Evolutionary conservation across 2,329 filamentous ascomycete genomes (phyloP).

Genomic region (Plenodomus lindquistii): DNA sequence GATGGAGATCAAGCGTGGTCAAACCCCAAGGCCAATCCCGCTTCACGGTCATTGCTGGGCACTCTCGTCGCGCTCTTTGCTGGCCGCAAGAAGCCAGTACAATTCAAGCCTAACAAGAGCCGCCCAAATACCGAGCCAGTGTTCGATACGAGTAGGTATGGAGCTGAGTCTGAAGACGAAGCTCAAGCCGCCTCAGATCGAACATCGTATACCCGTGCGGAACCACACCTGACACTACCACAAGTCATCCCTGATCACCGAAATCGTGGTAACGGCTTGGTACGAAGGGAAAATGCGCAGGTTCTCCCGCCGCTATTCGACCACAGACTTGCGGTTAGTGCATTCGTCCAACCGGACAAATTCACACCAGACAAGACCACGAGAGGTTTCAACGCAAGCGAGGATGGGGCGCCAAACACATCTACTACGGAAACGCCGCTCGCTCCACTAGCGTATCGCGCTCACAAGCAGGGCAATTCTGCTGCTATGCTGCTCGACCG

Average conservation of each 20-base stretch:
- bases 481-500: conserved; percentile 10
- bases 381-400: conserved; percentile 10
- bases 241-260: conserved; percentile 1
- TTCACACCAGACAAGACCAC: conserved; percentile 7
- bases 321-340: conserved; percentile 6
- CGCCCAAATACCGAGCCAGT: background rate
- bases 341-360: conserved; percentile 5
- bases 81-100: conserved; percentile 4
- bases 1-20: background rate
- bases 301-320: conserved; percentile 4
- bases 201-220: background rate
- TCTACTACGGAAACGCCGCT: background rate
- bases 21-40: background rate
- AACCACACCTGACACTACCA: conserved; percentile 4
- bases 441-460: background rate
- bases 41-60: conserved; percentile 2
- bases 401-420: background rate
- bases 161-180: background rate
- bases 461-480: conserved; percentile 2
- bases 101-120: background rate
- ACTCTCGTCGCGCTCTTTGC: conserved; percentile 15
- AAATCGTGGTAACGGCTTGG: background rate
- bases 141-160: background rate
- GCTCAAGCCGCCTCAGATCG: background rate
- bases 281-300: background rate